These are phyloP conservation scores for Clohesyomyces aquaticus DNA, from an alignment of 495 filamentous ascomycete genomes.

Conservation along the genomic window DNA sequence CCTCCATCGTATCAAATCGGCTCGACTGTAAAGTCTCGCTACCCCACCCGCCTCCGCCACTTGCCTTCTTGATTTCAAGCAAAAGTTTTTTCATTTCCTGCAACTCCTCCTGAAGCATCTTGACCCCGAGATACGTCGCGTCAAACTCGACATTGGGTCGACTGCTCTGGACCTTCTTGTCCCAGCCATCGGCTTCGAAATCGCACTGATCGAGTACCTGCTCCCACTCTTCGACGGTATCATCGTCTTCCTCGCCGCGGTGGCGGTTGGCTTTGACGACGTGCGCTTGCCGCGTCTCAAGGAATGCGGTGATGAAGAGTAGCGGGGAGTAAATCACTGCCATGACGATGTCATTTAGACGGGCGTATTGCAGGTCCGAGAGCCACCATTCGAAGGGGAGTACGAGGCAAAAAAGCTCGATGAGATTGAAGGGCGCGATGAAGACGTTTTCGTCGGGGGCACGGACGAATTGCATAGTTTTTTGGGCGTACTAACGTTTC, in stretches of 20 bases:
- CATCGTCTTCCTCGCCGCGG: constrained; percentile 87
- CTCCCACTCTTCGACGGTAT: constrained; percentile 90
- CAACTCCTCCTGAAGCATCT: constrained; percentile 70
- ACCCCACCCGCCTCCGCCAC: constrained; percentile 30
- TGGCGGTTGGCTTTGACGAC: constrained; percentile 71
- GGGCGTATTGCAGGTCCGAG: constrained; percentile 65
- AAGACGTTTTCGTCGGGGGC: constrained; percentile 98
- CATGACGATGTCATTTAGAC: constrained; percentile 87
- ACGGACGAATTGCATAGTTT: constrained; percentile 93
- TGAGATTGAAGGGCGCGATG: constrained; percentile 88
- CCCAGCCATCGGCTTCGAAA: constrained; percentile 81
- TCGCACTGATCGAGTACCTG: constrained; percentile 71
- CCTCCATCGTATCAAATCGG: constrained; percentile 17
- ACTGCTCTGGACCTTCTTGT: constrained; percentile 68
- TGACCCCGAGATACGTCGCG: constrained; percentile 66
- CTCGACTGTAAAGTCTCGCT: constrained; percentile 31
- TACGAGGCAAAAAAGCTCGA: constrained; percentile 80
- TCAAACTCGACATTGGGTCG: constrained; percentile 80
- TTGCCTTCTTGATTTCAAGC: constrained; percentile 50
- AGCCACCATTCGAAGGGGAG: constrained; percentile 97
- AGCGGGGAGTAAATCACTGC: constrained; percentile 81
- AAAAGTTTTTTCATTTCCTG: constrained; percentile 66
- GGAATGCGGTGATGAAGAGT: constrained; percentile 73
- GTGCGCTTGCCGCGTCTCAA: constrained; percentile 72
- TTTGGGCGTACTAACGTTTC: constrained; percentile 61